Evolutionary conservation across 345 rosid species (phyloP).

Genomic region (Pistacia integerrima): DNA sequence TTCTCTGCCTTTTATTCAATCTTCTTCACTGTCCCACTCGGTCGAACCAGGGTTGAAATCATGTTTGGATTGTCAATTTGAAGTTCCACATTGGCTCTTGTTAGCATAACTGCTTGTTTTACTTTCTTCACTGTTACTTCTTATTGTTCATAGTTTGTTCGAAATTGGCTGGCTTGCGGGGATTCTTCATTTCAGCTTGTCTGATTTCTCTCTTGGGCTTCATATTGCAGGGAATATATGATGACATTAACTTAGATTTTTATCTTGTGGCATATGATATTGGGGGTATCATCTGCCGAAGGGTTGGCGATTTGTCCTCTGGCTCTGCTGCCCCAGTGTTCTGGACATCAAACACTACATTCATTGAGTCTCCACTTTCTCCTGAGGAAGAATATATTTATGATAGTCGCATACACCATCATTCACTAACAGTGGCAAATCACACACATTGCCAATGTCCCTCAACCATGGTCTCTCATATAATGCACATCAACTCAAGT

Average conservation of each 20-base stretch:
- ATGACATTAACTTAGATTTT: constrained; percentile 64
- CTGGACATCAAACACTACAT: constrained; percentile 61
- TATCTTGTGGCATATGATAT: constrained; percentile 78
- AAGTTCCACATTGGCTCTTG: background rate
- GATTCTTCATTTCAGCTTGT: constrained; percentile 9
- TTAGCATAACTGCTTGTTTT: constrained; percentile 2
- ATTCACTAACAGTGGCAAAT: constrained; percentile 35
- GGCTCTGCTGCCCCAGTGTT: constrained; percentile 62
- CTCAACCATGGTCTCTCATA: constrained; percentile 40
- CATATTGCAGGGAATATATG: constrained; percentile 66
- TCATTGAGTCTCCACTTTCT: constrained; percentile 50
- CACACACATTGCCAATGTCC: constrained; percentile 9
- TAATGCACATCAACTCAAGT: constrained; percentile 67
- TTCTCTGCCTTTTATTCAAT: background rate
- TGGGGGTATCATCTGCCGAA: constrained; percentile 76
- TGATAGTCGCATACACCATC: constrained; percentile 50
- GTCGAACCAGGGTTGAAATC: background rate
- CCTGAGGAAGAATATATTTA: constrained; percentile 53
- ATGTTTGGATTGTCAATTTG: background rate
- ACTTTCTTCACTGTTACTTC: background rate
- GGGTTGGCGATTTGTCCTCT: constrained; percentile 57
- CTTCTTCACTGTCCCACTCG: background rate
- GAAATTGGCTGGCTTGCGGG: constrained; percentile 11
- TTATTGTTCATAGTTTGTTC: background rate
- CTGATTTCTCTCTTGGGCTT: constrained; percentile 28